Evolutionary conservation across 202 grass and related monocot genomes (phyloP).

Genomic region (Panicum virgatum): DNA sequence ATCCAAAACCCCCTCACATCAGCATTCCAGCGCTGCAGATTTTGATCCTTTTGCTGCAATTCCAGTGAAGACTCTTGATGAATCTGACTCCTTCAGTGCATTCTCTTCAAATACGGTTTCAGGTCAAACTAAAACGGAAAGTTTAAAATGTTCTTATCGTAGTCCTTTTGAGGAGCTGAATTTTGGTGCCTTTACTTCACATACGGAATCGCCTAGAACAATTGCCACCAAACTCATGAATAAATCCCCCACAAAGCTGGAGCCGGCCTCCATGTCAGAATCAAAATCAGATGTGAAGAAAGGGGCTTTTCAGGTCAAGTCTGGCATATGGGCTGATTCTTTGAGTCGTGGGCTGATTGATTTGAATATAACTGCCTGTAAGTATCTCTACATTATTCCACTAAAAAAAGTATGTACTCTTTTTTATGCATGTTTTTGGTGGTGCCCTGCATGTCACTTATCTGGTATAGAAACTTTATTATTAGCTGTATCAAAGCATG

Average conservation of each 20-base stretch:
- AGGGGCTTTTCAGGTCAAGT: conserved; percentile 70
- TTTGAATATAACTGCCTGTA: conserved; percentile 76
- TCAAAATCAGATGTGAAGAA: conserved; percentile 46
- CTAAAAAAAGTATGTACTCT: background rate
- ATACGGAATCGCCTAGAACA: conserved; percentile 22
- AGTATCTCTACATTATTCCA: conserved; percentile 32
- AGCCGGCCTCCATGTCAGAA: conserved; percentile 17
- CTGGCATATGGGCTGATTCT: conserved; percentile 82
- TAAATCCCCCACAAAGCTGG: conserved; percentile 17
- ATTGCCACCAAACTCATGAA: conserved; percentile 10
- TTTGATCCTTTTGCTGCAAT: conserved; percentile 53
- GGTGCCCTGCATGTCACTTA: background rate
- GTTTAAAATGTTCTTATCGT: conserved; percentile 7
- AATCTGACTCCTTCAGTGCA: conserved; percentile 42
- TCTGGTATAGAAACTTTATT: background rate
- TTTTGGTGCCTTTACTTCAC: conserved; percentile 46
- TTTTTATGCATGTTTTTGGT: background rate
- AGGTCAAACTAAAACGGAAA: conserved; percentile 5
- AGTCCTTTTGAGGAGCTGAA: conserved; percentile 29
- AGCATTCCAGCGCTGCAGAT: conserved; percentile 23
- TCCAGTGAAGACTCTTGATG: conserved; percentile 35
- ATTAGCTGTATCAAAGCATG: background rate
- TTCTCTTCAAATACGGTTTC: conserved; percentile 52
- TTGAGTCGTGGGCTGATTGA: conserved; percentile 83
- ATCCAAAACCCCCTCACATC: conserved; percentile 29